Evolutionary conservation across 441 rosid species (phyloP).

Genomic region (Populus hybrid): DNA sequence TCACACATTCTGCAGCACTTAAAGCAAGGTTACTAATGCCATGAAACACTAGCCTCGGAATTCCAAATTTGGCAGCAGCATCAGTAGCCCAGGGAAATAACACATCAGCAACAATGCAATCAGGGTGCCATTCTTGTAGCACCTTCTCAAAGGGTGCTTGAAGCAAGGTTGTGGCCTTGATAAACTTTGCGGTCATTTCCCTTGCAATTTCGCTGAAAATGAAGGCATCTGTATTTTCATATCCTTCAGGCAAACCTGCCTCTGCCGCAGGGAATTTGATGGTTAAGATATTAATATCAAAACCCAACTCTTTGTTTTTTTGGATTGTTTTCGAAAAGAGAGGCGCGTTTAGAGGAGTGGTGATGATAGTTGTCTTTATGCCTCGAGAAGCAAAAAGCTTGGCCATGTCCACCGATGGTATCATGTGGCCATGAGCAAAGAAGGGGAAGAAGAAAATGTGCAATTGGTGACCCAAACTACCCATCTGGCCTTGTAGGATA

Average conservation of each 20-base stretch:
- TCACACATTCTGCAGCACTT: slow-evolving; percentile 1
- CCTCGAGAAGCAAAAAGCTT: slow-evolving; percentile 22
- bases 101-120: slow-evolving; percentile 6
- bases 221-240: slow-evolving; percentile 36
- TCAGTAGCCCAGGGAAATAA: slow-evolving; percentile 8
- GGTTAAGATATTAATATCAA: slow-evolving; percentile 23
- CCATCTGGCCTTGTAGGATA: not conserved
- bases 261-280: slow-evolving; percentile 38
- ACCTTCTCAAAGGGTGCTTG: slow-evolving; percentile 37
- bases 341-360: slow-evolving; percentile 24
- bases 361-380: slow-evolving; percentile 14
- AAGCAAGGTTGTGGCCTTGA: slow-evolving; percentile 33
- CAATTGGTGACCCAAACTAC: not conserved
- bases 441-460: slow-evolving; percentile 25
- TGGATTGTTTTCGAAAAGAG: slow-evolving; percentile 25
- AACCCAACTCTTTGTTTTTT: slow-evolving; percentile 20
- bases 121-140: slow-evolving; percentile 3
- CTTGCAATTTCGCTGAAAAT: not conserved
- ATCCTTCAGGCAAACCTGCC: slow-evolving; percentile 33
- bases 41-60: slow-evolving; percentile 6
- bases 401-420: slow-evolving; percentile 24
- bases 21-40: not conserved
- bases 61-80: not conserved
- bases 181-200: slow-evolving; percentile 26
- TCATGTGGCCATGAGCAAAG: slow-evolving; percentile 22